Percentiles rank a stretch among this genome's conserved stretches.
phyloP scores from a whole-genome alignment of 2,329 filamentous ascomycete species.

The Fusarium penzigii region DNA sequence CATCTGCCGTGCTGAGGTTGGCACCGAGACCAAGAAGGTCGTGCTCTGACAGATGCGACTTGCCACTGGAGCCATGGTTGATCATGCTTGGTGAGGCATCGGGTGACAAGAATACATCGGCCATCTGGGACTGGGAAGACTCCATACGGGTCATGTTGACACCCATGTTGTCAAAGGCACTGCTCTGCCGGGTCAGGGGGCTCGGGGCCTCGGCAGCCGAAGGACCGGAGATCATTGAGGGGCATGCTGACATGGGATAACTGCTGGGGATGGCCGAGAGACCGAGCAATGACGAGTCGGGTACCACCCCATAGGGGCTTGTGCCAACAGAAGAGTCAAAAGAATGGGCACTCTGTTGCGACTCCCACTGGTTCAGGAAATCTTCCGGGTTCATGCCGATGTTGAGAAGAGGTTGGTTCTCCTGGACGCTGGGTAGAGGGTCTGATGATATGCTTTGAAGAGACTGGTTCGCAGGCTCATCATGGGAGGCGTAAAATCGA shows the following conservation, averaged over 20 bases:
- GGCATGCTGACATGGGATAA: conserved; percentile 38
- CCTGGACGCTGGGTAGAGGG: conserved; percentile 40
- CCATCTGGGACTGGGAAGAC: conserved; percentile 39
- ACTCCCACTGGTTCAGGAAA: conserved; percentile 37
- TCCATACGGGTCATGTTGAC: conserved; percentile 40
- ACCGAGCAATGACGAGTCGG: conserved; percentile 16
- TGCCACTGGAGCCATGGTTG: conserved; percentile 26
- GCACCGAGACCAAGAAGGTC: conserved; percentile 43
- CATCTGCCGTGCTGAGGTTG: conserved; percentile 24
- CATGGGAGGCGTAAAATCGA: conserved; percentile 33
- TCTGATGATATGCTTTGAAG: conserved; percentile 21
- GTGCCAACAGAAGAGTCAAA: conserved; percentile 19
- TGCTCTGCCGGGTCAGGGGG: conserved; percentile 47
- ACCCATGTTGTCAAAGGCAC: conserved; percentile 35
- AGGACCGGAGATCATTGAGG: conserved; percentile 45
- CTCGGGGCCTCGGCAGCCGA: conserved; percentile 40
- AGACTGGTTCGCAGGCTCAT: conserved; percentile 32
- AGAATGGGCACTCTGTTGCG: conserved; percentile 20
- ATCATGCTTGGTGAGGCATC: conserved; percentile 16
- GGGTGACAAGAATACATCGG: conserved; percentile 20
- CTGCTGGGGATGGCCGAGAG: conserved; percentile 21
- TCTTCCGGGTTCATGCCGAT: conserved; percentile 41
- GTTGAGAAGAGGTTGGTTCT: conserved; percentile 31
- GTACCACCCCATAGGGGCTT: conserved; percentile 13
- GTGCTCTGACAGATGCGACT: conserved; percentile 32